Evolutionary conservation across 1,139 yeast species (phyloP).

Genomic region (Blastobotrys persicus): DNA sequence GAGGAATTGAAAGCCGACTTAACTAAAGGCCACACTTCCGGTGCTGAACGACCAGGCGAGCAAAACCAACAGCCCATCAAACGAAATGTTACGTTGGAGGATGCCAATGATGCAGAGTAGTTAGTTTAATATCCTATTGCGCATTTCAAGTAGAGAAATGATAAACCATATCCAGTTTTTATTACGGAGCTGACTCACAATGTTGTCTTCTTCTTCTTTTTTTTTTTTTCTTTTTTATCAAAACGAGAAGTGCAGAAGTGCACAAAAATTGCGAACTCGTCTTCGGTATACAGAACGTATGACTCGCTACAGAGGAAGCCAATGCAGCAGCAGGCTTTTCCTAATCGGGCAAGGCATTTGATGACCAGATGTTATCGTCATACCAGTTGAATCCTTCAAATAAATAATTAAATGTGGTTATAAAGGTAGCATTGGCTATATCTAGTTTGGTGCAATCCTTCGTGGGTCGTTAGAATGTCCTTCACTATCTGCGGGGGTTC

Average conservation of each 20-base stretch:
- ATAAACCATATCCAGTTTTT: too few species aligned
- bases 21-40: slow-evolving; percentile 6
- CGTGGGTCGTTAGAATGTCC: slow-evolving; percentile 29
- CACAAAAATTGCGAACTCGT: too few species aligned
- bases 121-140: not conserved
- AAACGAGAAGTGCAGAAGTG: too few species aligned
- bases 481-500: slow-evolving; percentile 39
- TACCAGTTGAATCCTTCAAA: not conserved
- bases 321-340: too few species aligned
- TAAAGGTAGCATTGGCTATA: slow-evolving; percentile 26
- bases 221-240: not conserved
- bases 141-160: too few species aligned
- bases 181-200: too few species aligned
- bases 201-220: not conserved
- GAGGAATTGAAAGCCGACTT: slow-evolving; percentile 7
- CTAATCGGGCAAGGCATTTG: too few species aligned
- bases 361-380: too few species aligned
- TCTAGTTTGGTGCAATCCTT: slow-evolving; percentile 23
- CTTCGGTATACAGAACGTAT: too few species aligned
- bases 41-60: slow-evolving; percentile 7
- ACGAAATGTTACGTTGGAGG: slow-evolving; percentile 23
- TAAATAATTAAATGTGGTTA: slow-evolving; percentile 20
- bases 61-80: slow-evolving; percentile 10
- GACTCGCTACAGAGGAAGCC: too few species aligned
- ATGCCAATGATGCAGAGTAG: slow-evolving; percentile 15